phyloP scores from a whole-genome alignment of 2,329 filamentous ascomycete species.

The Ophiostoma perfectum region DNA sequence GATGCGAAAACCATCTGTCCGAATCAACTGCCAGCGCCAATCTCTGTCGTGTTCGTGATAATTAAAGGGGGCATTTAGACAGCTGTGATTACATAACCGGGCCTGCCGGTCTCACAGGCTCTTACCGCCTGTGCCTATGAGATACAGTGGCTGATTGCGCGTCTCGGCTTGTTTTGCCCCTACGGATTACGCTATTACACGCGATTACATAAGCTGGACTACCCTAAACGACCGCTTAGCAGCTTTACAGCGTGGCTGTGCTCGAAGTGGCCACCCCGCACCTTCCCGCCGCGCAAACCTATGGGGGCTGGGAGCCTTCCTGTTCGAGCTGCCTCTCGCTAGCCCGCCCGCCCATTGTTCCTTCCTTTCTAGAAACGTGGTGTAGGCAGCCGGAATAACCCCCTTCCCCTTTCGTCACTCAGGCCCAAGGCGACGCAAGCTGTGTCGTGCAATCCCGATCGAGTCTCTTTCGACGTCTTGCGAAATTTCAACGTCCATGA shows the following conservation, averaged over 20 bases:
- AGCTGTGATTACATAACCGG: too few relatives aligned
- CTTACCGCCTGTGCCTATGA: not conserved
- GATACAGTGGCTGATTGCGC: not conserved
- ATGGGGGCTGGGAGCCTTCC: constrained; percentile 7
- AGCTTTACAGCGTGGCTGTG: constrained; percentile 18
- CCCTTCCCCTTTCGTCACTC: constrained; percentile 8
- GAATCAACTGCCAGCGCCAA: too few relatives aligned
- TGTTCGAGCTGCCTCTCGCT: not conserved
- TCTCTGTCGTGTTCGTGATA: too few relatives aligned
- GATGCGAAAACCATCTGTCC: too few relatives aligned
- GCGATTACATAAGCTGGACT: not conserved
- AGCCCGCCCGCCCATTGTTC: not conserved
- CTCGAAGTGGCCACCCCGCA: constrained; percentile 17
- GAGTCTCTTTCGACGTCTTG: not conserved
- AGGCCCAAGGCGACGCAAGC: not conserved
- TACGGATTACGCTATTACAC: not conserved
- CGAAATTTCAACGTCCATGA: not conserved
- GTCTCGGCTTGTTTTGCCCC: not conserved
- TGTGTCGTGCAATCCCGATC: constrained; percentile 1
- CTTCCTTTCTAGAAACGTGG: constrained; percentile 9
- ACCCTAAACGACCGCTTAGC: not conserved
- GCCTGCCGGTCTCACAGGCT: too few relatives aligned
- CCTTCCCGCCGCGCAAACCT: constrained; percentile 10
- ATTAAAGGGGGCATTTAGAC: too few relatives aligned
- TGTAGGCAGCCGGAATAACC: constrained; percentile 22